A percentile compares a stretch with the other conserved stretches of the same genome.
Evolutionary conservation across 1,284 basidiomycete genomes (phyloP).

Genomic region (Cutaneotrichosporon sp.): DNA sequence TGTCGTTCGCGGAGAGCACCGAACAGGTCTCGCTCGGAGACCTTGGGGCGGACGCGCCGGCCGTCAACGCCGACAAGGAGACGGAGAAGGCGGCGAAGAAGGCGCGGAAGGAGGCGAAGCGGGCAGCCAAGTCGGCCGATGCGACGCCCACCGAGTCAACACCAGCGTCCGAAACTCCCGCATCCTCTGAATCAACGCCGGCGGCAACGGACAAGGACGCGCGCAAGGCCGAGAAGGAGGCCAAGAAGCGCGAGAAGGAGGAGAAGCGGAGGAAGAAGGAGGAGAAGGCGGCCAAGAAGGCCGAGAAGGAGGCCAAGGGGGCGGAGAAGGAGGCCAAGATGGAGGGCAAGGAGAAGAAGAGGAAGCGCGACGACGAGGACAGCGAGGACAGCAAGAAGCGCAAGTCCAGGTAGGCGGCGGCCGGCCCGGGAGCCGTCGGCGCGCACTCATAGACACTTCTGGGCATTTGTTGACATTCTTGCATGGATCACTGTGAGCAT

Average conservation of each 20-base stretch:
- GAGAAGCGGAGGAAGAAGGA: not conserved
- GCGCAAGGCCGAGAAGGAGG: not conserved
- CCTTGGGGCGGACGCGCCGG: constrained; percentile 22
- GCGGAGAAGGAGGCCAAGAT: not conserved
- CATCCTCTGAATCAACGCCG: not conserved
- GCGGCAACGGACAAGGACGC: not conserved
- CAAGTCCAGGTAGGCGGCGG: not conserved
- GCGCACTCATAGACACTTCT: not conserved
- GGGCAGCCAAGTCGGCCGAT: constrained; percentile 17
- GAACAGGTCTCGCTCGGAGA: constrained; percentile 13
- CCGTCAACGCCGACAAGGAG: constrained; percentile 7
- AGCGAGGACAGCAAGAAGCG: not conserved
- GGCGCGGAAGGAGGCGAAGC: constrained; percentile 25
- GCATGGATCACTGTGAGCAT: not conserved
- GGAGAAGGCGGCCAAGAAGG: not conserved
- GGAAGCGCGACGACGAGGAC: not conserved
- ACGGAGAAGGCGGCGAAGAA: constrained; percentile 2
- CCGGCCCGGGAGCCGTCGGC: not conserved
- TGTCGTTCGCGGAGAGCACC: constrained; percentile 34
- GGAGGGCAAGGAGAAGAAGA: not conserved
- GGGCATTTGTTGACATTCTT: not conserved
- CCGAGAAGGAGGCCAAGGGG: not conserved
- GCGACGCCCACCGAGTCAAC: not conserved
- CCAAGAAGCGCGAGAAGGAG: not conserved
- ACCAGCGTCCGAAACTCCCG: not conserved